Evolutionary conservation across 768 basidiomycete genomes (phyloP), one percentile per base, ranked within the genome.

Genomic region (Phaeotremella skinneri): DNA sequence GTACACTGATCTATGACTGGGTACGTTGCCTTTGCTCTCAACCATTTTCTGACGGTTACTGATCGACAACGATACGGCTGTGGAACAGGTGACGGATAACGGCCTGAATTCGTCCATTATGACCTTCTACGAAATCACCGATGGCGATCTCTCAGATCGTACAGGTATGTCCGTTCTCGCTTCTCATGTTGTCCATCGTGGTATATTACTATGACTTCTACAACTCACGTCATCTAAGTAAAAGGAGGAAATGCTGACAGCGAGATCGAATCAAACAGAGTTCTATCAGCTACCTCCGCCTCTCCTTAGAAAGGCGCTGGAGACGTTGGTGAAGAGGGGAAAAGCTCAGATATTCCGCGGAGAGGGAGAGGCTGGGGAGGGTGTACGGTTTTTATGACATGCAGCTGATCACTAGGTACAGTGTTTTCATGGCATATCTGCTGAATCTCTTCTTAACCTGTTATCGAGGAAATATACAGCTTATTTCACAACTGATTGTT

Each of bases 41-140:
- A 55, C 41, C 7, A 34, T 25, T 21, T 37, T n/a, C n/a, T 39
- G 26, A 31, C 43, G 34, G 34, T 41, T 62, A 23, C 6, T 39
- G 30, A 47, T 34, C 0, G 32, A 25, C 17, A 45, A 37, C n/a
- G n/a, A n/a, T n/a, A n/a, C n/a, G n/a, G n/a, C 31, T 45, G 47
- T 54, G 7, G 42, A n/a, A 13, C 59, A 79, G 78, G 64, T 80
- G 41, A 67, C 63, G 2, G 77, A 78, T 6, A 78, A 76, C 25
- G 80, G 80, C 0, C 70, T 77, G 53, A 73, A 59, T 5, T 70
- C 71, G 25, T 72, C 69, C 13, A 78, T 81, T 62, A 63, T 81
- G 68, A 81, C 80, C 0, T 78, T 80, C 51, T 79, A 78, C 61
- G 80, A 81, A 54, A 67, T 81, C 11, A 77, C 75, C 1, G 78